Percentiles rank a stretch among this genome's conserved stretches.
Evolutionary conservation across 495 filamentous ascomycete species (phyloP).

Genomic region (Daldinia grandis): DNA sequence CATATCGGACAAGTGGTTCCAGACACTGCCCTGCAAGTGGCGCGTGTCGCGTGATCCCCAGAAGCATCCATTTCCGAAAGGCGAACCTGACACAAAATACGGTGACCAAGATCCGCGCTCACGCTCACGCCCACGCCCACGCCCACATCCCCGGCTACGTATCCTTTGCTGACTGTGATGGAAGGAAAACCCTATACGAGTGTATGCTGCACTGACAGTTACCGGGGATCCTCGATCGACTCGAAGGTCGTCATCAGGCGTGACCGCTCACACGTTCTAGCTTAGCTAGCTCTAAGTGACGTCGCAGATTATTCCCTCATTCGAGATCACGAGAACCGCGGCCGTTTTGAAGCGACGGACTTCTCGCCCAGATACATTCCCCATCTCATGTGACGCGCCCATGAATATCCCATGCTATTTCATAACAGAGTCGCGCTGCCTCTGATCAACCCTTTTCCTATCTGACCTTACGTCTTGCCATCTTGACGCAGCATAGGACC

Average conservation of each 20-base stretch:
- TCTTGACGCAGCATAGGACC: background rate
- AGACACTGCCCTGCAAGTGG: constrained; percentile 18
- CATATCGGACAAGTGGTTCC: constrained; percentile 26
- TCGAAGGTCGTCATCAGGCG: constrained; percentile 15
- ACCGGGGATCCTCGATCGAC: constrained; percentile 16
- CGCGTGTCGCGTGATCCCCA: constrained; percentile 26
- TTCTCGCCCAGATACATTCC: background rate
- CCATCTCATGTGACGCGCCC: constrained; percentile 7
- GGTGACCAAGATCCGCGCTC: constrained; percentile 12
- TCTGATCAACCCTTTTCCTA: constrained; percentile 9
- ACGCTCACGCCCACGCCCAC: background rate
- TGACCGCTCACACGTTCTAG: constrained; percentile 5
- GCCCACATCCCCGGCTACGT: constrained; percentile 6
- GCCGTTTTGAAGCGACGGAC: constrained; percentile 4
- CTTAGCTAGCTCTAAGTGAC: constrained; percentile 13
- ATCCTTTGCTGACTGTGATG: constrained; percentile 19
- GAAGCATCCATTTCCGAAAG: background rate
- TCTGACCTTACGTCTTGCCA: constrained; percentile 8
- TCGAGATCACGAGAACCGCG: constrained; percentile 11
- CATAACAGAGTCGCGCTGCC: constrained; percentile 3
- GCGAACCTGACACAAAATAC: constrained; percentile 17
- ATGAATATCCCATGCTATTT: constrained; percentile 8
- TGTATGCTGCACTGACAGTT: constrained; percentile 5
- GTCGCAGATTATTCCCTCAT: constrained; percentile 21
- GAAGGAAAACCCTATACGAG: background rate